phyloP scores from a whole-genome alignment of 2,329 filamentous ascomycete genomes.

The Aspergillus calidoustus region DNA sequence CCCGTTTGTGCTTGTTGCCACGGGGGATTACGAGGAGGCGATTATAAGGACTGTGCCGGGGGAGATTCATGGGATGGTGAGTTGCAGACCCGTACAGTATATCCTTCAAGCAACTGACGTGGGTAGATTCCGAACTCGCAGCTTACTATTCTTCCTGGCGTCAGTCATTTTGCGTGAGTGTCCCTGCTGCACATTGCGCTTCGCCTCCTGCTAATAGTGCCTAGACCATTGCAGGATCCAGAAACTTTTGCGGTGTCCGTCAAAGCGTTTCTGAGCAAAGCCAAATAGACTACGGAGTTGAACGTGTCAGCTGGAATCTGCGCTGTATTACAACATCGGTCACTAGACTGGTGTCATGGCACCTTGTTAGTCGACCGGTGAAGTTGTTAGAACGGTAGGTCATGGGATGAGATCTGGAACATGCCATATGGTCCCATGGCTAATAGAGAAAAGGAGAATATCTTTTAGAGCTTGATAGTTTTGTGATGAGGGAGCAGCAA shows the following conservation, averaged over 20 bases:
- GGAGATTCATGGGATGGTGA: neutral
- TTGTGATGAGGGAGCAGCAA: too few relatives aligned
- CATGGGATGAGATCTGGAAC: too few relatives aligned
- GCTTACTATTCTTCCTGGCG: neutral
- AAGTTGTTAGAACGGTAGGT: too few relatives aligned
- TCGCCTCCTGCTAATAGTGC: neutral
- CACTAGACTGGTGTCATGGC: too few relatives aligned
- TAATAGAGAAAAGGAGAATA: too few relatives aligned
- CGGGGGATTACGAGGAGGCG: slow-evolving; percentile 1
- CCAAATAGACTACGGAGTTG: neutral
- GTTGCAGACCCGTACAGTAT: neutral
- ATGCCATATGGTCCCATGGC: too few relatives aligned
- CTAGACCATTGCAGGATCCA: slow-evolving; percentile 1
- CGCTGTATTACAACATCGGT: too few relatives aligned
- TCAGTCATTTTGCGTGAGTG: slow-evolving; percentile 2
- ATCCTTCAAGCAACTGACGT: neutral
- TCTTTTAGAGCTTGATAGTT: too few relatives aligned
- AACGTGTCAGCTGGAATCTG: too few relatives aligned
- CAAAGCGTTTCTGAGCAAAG: neutral
- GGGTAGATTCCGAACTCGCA: neutral
- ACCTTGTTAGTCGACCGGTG: too few relatives aligned
- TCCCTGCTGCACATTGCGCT: neutral
- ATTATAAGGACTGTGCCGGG: neutral
- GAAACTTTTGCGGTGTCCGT: neutral
- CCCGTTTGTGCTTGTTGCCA: neutral